These are phyloP conservation scores for Penicillium verrucosum DNA, from an alignment of 2,329 filamentous ascomycete genomes.

Conservation along the genomic window DNA sequence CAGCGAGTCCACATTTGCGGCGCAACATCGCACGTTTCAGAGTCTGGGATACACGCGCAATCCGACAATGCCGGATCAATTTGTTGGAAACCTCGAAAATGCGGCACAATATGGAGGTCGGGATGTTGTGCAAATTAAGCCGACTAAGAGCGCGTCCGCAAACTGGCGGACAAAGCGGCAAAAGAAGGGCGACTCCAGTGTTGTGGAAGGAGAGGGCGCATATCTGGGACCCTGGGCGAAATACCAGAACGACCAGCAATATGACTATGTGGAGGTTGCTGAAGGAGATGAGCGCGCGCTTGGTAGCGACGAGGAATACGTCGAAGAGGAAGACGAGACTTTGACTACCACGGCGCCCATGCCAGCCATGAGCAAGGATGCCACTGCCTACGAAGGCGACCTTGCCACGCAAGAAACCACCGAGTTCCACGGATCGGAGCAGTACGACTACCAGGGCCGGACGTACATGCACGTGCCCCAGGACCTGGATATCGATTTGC, in stretches of 20 bases:
- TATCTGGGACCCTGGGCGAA: constrained; percentile 95
- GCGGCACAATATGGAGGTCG: constrained; percentile 46
- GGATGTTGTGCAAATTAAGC: constrained; percentile 53
- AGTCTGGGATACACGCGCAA: constrained; percentile 56
- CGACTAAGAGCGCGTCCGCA: constrained; percentile 69
- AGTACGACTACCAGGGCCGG: constrained; percentile 90
- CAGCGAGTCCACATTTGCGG: constrained; percentile 85
- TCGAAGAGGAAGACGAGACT: constrained; percentile 61
- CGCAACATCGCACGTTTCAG: constrained; percentile 80
- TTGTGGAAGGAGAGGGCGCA: constrained; percentile 80
- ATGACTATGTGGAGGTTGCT: constrained; percentile 64
- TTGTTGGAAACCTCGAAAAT: constrained; percentile 49
- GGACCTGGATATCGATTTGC: constrained; percentile 80
- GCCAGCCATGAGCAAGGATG: constrained; percentile 50
- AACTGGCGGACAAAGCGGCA: constrained; percentile 72
- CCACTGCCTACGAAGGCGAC: constrained; percentile 50
- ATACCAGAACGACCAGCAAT: constrained; percentile 71
- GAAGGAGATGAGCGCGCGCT: constrained; percentile 65
- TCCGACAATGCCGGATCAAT: constrained; percentile 42
- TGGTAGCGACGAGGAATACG: constrained; percentile 74
- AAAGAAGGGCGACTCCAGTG: constrained; percentile 74
- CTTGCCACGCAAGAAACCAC: constrained; percentile 73
- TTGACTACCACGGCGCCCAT: constrained; percentile 50
- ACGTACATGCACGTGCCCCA: constrained; percentile 98
- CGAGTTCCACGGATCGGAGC: constrained; percentile 76